Percentiles rank a stretch among this genome's conserved stretches.
These are phyloP conservation scores for Tylopilus vinaceipallidus DNA, from an alignment of 768 basidiomycete species.

Conservation along the genomic window DNA sequence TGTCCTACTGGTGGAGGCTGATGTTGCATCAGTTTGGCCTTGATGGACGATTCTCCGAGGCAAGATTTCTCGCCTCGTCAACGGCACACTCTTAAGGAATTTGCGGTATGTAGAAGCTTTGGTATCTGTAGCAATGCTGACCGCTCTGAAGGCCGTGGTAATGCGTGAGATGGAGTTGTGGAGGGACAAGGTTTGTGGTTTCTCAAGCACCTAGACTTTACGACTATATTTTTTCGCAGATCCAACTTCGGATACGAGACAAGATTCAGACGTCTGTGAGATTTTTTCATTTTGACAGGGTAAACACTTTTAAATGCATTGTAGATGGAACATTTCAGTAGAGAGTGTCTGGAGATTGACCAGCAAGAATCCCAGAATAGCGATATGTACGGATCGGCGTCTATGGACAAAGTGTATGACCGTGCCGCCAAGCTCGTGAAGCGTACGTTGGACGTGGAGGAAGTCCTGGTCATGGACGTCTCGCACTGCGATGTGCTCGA, in stretches of 20 bases:
- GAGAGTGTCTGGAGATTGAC: slow-evolving; percentile 93
- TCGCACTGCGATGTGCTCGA: slow-evolving; percentile 88
- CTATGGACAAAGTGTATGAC: slow-evolving; percentile 90
- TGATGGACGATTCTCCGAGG: slow-evolving; percentile 81
- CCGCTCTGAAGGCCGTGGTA: slow-evolving; percentile 57
- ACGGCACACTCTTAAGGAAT: slow-evolving; percentile 90
- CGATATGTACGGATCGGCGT: slow-evolving; percentile 27
- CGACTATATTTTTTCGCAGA: slow-evolving; percentile 39
- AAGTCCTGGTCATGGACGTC: slow-evolving; percentile 89
- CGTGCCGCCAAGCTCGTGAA: slow-evolving; percentile 88
- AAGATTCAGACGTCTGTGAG: slow-evolving; percentile 86
- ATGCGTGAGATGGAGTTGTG: slow-evolving; percentile 97
- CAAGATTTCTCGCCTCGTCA: slow-evolving; percentile 86
- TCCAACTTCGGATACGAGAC: slow-evolving; percentile 87
- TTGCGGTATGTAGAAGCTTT: slow-evolving; percentile 51
- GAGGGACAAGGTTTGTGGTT: slow-evolving; percentile 72
- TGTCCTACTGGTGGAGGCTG: slow-evolving; percentile 1
- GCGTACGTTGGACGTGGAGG: slow-evolving; percentile 88
- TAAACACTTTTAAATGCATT: not conserved
- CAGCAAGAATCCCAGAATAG: slow-evolving; percentile 32
- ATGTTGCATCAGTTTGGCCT: slow-evolving; percentile 54
- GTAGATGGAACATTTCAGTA: slow-evolving; percentile 93
- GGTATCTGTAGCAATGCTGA: slow-evolving; percentile 3
- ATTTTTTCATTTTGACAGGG: not conserved
- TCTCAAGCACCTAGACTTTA: not conserved